A percentile compares a stretch with the other conserved stretches of the same genome.
Conservation (phyloP, 75 land plant genomes). For the Larix kaempferi region DNA sequence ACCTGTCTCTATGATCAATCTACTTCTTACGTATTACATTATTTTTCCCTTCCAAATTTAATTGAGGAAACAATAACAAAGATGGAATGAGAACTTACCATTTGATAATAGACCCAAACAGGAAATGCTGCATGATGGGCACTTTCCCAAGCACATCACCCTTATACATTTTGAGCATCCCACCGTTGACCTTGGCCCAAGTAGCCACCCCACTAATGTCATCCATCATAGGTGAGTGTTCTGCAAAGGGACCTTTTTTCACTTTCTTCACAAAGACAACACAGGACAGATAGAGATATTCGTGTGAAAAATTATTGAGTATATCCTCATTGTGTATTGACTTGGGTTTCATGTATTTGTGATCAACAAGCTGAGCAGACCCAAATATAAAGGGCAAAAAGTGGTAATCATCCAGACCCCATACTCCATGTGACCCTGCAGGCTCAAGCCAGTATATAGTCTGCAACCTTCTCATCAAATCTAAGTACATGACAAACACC, state of each 20-base stretch:
- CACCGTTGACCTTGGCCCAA: constrained; percentile 91
- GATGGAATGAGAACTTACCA: constrained; percentile 41
- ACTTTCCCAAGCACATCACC: constrained; percentile 95
- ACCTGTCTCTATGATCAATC: too few species aligned
- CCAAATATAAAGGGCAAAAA: constrained; percentile 97
- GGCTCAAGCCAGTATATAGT: constrained; percentile 84
- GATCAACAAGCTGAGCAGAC: constrained; percentile 85
- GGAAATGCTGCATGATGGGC: constrained; percentile 99
- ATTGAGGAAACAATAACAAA: too few species aligned
- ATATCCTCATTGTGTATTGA: constrained; percentile 93
- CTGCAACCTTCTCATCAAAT: constrained; percentile 90
- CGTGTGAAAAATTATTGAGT: constrained; percentile 66
- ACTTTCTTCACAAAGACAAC: constrained; percentile 91
- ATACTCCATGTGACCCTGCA: constrained; percentile 98
- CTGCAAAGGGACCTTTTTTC: constrained; percentile 88
- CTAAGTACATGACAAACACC: constrained; percentile 72
- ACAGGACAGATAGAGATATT: constrained; percentile 82
- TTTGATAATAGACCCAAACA: constrained; percentile 84
- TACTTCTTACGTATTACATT: too few species aligned
- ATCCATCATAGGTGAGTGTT: constrained; percentile 95
- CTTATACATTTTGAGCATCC: constrained; percentile 97
- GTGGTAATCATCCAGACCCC: constrained; percentile 98
- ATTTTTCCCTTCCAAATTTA: too few species aligned
- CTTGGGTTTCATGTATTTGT: constrained; percentile 97
- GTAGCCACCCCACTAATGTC: constrained; percentile 90